Evolutionary conservation across 352 stramenopile genomes (phyloP).

Genomic region (Peronosclerospora sorghi): DNA sequence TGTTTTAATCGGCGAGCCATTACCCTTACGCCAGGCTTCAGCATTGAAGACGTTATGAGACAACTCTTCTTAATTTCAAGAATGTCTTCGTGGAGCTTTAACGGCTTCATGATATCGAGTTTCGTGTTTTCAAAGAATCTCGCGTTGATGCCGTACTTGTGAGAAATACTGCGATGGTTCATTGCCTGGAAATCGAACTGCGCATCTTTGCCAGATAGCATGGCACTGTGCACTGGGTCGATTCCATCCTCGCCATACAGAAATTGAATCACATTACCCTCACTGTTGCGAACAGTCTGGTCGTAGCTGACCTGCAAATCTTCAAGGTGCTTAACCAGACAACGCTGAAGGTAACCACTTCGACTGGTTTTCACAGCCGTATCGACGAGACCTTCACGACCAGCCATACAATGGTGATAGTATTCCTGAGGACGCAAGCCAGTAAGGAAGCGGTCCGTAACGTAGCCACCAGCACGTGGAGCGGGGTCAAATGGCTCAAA

Average conservation of each 20-base stretch:
- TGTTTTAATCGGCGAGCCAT: slow-evolving; percentile 62
- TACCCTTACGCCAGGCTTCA: slow-evolving; percentile 48
- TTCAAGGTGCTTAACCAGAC: slow-evolving; percentile 98
- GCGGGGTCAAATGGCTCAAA: slow-evolving; percentile 97
- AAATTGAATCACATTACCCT: slow-evolving; percentile 98
- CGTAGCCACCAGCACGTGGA: slow-evolving; percentile 97
- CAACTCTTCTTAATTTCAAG: slow-evolving; percentile 40
- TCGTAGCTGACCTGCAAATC: slow-evolving; percentile 97
- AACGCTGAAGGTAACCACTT: slow-evolving; percentile 98
- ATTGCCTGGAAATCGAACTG: slow-evolving; percentile 93
- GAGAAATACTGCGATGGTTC: slow-evolving; percentile 92
- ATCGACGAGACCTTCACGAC: slow-evolving; percentile 96
- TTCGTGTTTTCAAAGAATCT: slow-evolving; percentile 86
- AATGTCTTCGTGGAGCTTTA: slow-evolving; percentile 64
- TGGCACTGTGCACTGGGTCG: slow-evolving; percentile 92
- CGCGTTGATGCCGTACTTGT: slow-evolving; percentile 87
- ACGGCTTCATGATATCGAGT: slow-evolving; percentile 82
- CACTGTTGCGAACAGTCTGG: slow-evolving; percentile 95
- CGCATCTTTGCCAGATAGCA: slow-evolving; percentile 88
- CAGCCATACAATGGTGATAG: slow-evolving; percentile 99
- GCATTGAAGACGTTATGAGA: slow-evolving; percentile 28
- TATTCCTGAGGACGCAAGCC: slow-evolving; percentile 96
- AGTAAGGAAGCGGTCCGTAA: slow-evolving; percentile 99
- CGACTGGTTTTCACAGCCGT: slow-evolving; percentile 99
- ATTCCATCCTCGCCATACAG: slow-evolving; percentile 99